phyloP scores from a whole-genome alignment of 2,329 filamentous ascomycete species.

The Botrytis sinoallii region DNA sequence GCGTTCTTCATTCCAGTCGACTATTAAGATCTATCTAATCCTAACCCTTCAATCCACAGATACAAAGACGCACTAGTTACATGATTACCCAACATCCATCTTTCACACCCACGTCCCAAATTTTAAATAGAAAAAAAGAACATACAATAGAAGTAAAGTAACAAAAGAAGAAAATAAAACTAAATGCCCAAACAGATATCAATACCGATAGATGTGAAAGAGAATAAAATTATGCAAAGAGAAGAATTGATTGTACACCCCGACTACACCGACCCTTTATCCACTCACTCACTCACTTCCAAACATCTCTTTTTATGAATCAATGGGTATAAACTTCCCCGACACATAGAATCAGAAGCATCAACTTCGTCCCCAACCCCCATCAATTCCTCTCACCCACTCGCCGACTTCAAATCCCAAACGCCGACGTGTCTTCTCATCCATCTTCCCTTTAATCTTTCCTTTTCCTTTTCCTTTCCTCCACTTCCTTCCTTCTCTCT shows the following conservation, averaged over 20 bases:
- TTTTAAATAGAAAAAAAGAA: background rate
- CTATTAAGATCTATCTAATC: slow-evolving; percentile 3
- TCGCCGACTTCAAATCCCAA: slow-evolving; percentile 86
- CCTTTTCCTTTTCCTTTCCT: background rate
- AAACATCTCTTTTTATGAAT: slow-evolving; percentile 1
- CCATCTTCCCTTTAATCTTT: slow-evolving; percentile 44
- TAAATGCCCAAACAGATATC: background rate
- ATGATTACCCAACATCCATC: background rate
- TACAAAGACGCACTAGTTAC: background rate
- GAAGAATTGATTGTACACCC: background rate
- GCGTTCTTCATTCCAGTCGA: background rate
- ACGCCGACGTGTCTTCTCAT: slow-evolving; percentile 68
- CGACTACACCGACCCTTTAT: background rate
- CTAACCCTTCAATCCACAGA: background rate
- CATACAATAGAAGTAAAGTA: slow-evolving; percentile 2
- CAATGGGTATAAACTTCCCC: background rate
- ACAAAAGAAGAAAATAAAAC: background rate
- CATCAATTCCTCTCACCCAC: slow-evolving; percentile 53
- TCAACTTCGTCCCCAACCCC: slow-evolving; percentile 21
- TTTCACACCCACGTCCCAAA: background rate
- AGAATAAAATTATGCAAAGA: background rate
- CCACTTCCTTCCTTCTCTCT: background rate
- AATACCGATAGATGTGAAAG: background rate
- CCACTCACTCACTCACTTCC: background rate
- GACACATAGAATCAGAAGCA: background rate